Evolutionary conservation across 1,139 yeast genomes (phyloP).

Genomic region (Kluyveromyces sp.): DNA sequence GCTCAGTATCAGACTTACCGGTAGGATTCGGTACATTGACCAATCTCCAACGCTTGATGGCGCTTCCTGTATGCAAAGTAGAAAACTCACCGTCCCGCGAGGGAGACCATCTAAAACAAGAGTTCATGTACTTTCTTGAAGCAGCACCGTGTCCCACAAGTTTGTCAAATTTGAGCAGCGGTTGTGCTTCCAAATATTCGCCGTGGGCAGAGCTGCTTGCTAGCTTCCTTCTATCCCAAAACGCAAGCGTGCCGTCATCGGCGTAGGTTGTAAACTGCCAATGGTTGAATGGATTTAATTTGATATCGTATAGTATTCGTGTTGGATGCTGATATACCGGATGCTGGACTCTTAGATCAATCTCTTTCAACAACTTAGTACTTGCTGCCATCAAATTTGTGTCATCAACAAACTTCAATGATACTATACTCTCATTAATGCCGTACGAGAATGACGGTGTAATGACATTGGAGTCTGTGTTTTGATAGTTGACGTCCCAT

Average conservation of each 20-base stretch:
- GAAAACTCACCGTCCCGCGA: slow-evolving; percentile 68
- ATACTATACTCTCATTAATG: slow-evolving; percentile 67
- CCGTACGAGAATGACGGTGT: slow-evolving; percentile 56
- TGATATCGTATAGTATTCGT: slow-evolving; percentile 61
- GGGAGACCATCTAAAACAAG: slow-evolving; percentile 66
- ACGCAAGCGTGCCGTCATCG: slow-evolving; percentile 77
- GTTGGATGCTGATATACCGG: slow-evolving; percentile 74
- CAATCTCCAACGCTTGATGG: slow-evolving; percentile 75
- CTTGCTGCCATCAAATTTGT: slow-evolving; percentile 65
- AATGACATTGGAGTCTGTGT: slow-evolving; percentile 34
- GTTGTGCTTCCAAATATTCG: slow-evolving; percentile 35
- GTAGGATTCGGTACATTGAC: slow-evolving; percentile 45
- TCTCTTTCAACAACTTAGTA: slow-evolving; percentile 68
- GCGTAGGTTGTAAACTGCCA: slow-evolving; percentile 66
- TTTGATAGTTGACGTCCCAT: slow-evolving; percentile 68
- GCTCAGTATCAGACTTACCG: slow-evolving; percentile 6
- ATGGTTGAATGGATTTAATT: slow-evolving; percentile 59
- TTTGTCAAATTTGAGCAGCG: slow-evolving; percentile 60
- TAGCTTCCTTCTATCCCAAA: slow-evolving; percentile 81
- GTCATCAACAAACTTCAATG: slow-evolving; percentile 61
- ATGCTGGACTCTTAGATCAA: slow-evolving; percentile 64
- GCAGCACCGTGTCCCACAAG: slow-evolving; percentile 51
- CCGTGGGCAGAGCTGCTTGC: slow-evolving; percentile 24
- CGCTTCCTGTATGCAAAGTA: slow-evolving; percentile 70
- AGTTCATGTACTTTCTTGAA: slow-evolving; percentile 52